A percentile compares a stretch with the other conserved stretches of the same genome.
phyloP scores from a whole-genome alignment of 192 early-diverging fungal species.

The Globomyces pollinis-pini region DNA sequence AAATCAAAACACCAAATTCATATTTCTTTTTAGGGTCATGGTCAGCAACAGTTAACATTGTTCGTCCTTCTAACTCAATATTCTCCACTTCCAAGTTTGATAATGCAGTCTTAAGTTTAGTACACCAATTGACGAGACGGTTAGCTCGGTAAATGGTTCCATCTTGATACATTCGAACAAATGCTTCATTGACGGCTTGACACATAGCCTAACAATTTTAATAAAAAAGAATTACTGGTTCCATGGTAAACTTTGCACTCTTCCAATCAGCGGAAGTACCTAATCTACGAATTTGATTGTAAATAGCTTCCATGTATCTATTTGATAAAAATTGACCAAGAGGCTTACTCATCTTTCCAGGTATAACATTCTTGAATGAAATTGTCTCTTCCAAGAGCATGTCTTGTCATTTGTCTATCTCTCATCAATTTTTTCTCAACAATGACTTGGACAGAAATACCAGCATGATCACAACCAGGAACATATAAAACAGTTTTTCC shows the following conservation, averaged over 20 bases:
- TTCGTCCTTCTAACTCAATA: constrained; percentile 77
- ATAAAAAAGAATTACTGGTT: too few relatives aligned
- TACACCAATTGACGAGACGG: constrained; percentile 98
- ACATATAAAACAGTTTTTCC: constrained; percentile 91
- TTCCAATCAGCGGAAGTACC: constrained; percentile 93
- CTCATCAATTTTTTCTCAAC: constrained; percentile 94
- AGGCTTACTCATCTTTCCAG: constrained; percentile 88
- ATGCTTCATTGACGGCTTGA: constrained; percentile 86
- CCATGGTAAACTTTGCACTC: constrained; percentile 88
- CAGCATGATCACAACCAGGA: constrained; percentile 94
- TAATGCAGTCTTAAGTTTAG: constrained; percentile 86
- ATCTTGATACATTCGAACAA: constrained; percentile 88
- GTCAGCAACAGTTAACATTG: constrained; percentile 80
- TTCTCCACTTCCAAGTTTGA: constrained; percentile 96
- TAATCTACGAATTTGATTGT: constrained; percentile 79
- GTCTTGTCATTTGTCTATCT: constrained; percentile 73
- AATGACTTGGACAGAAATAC: constrained; percentile 93
- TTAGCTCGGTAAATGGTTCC: constrained; percentile 95
- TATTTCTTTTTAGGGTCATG: constrained; percentile 90
- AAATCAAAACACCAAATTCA: constrained; percentile 96
- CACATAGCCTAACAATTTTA: too few relatives aligned
- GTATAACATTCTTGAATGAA: constrained; percentile 87
- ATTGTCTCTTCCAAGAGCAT: constrained; percentile 85
- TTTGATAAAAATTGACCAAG: not conserved
- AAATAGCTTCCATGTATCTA: constrained; percentile 57